phyloP scores from a whole-genome alignment of 1,139 yeast genomes.

The Debaryomyces psychrophilus region DNA sequence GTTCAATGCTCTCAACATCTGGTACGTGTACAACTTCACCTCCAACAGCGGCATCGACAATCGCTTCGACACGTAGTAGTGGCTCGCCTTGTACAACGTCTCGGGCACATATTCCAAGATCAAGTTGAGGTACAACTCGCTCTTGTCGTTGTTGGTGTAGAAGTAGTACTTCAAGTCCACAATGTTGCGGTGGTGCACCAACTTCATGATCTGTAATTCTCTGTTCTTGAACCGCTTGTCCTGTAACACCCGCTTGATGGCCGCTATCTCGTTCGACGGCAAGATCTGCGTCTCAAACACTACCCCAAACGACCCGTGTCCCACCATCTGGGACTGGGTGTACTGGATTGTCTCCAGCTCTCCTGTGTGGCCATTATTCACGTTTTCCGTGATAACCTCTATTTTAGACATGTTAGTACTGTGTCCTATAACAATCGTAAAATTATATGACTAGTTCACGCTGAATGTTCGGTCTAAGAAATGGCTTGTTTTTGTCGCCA shows the following conservation, averaged over 20 bases:
- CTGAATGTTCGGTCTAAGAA: neutral
- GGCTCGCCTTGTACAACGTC: conserved; percentile 87
- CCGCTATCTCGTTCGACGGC: conserved; percentile 79
- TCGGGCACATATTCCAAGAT: conserved; percentile 93
- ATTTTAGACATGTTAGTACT: conserved; percentile 52
- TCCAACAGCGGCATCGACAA: conserved; percentile 88
- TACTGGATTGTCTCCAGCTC: conserved; percentile 62
- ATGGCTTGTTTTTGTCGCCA: neutral
- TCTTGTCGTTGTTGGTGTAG: conserved; percentile 77
- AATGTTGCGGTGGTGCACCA: conserved; percentile 82
- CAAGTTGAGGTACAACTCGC: conserved; percentile 82
- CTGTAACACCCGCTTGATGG: conserved; percentile 92
- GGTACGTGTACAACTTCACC: conserved; percentile 88
- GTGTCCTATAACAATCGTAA: neutral
- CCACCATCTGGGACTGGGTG: conserved; percentile 83
- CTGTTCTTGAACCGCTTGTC: conserved; percentile 95
- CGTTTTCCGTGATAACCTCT: conserved; percentile 70
- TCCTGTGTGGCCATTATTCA: conserved; percentile 75
- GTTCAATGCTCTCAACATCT: conserved; percentile 86
- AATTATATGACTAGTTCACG: conserved; percentile 3
- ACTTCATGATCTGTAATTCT: conserved; percentile 93
- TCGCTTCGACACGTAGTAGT: conserved; percentile 75
- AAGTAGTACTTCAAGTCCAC: conserved; percentile 88
- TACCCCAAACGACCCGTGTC: conserved; percentile 97
- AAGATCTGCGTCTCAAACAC: conserved; percentile 84